Evolutionary conservation across 2,329 filamentous ascomycete species (phyloP).

Genomic region (Penicillium frequentans): DNA sequence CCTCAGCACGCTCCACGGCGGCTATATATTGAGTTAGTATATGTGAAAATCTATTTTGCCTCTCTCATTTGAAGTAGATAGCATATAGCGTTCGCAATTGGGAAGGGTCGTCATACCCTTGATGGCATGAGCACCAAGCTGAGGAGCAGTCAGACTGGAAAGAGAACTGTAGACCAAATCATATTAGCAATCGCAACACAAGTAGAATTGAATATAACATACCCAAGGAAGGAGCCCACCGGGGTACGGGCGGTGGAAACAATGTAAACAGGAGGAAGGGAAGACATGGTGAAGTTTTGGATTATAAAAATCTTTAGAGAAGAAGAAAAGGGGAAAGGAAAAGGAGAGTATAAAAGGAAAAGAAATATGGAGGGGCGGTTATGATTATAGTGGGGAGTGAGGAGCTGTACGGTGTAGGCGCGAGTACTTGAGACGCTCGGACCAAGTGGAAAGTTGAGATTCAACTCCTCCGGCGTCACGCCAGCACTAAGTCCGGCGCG

Average conservation of each 20-base stretch:
- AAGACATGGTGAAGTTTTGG: constrained; percentile 59
- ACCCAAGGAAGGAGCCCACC: constrained; percentile 93
- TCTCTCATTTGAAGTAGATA: background rate
- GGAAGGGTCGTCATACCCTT: constrained; percentile 61
- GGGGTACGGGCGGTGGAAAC: constrained; percentile 89
- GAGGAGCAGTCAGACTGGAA: constrained; percentile 78
- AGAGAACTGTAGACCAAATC: constrained; percentile 65
- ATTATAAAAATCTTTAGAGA: background rate
- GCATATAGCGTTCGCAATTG: background rate
- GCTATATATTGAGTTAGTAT: constrained; percentile 41
- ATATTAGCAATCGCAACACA: background rate
- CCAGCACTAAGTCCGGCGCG: constrained; percentile 15
- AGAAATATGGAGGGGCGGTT: constrained; percentile 3
- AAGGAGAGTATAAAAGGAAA: background rate
- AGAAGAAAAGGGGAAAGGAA: background rate
- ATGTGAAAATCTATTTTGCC: background rate
- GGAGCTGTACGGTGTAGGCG: constrained; percentile 29
- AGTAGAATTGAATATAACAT: constrained; percentile 29
- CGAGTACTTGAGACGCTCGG: constrained; percentile 23
- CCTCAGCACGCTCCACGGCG: constrained; percentile 80
- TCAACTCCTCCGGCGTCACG: constrained; percentile 19
- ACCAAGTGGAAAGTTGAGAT: constrained; percentile 24
- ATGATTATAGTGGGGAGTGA: constrained; percentile 21
- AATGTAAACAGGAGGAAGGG: constrained; percentile 88
- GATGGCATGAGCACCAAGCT: constrained; percentile 89